Percentiles rank a stretch among this genome's conserved stretches.
phyloP scores from a whole-genome alignment of 2,329 filamentous ascomycete species.

The Neofusicoccum kwambonambiense region DNA sequence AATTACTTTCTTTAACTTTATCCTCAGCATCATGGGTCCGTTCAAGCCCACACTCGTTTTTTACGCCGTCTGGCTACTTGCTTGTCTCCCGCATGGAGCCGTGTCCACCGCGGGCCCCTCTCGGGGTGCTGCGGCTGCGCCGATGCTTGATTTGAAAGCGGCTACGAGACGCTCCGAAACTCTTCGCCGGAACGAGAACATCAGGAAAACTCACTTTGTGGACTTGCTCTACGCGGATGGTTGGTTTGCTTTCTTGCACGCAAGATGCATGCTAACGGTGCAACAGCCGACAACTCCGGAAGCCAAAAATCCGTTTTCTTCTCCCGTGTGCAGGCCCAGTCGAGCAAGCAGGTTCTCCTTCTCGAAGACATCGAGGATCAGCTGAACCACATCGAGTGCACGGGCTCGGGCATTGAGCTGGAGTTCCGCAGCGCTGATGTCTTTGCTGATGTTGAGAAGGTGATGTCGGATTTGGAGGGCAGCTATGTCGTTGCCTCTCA shows the following conservation, averaged over 20 bases:
- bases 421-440: conserved; percentile 29
- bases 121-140: conserved; percentile 6
- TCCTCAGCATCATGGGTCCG: background rate
- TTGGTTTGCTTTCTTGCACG: conserved; percentile 18
- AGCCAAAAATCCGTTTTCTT: conserved; percentile 29
- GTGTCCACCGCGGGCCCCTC: conserved; percentile 18
- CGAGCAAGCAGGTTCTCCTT: conserved; percentile 32
- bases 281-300: conserved; percentile 27
- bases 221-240: conserved; percentile 36
- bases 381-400: conserved; percentile 31
- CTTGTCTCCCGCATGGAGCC: conserved; percentile 8
- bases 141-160: conserved; percentile 31
- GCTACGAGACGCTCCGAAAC: conserved; percentile 31
- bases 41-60: background rate
- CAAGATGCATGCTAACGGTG: conserved; percentile 19
- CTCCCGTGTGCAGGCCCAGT: conserved; percentile 33
- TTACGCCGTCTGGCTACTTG: conserved; percentile 2
- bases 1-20: conserved; percentile 20
- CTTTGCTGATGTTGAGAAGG: conserved; percentile 28
- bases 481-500: conserved; percentile 40
- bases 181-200: conserved; percentile 27
- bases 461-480: conserved; percentile 26
- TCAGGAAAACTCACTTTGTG: conserved; percentile 28
- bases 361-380: conserved; percentile 39
- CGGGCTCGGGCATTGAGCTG: conserved; percentile 28